These are phyloP conservation scores for Glutinoglossum americanum DNA, from an alignment of 495 filamentous ascomycete species.

Conservation along the genomic window DNA sequence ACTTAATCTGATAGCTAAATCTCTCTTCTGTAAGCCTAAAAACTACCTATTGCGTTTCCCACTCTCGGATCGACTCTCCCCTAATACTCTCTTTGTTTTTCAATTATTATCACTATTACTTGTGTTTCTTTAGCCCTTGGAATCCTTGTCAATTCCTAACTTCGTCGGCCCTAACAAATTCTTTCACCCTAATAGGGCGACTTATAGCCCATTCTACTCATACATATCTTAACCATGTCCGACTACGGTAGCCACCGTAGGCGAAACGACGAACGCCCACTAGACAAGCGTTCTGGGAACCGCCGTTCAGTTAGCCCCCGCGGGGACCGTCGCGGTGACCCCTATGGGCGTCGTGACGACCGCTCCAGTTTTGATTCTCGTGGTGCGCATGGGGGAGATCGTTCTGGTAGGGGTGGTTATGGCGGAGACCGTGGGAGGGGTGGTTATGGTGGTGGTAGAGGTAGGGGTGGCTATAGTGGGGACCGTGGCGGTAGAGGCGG, in stretches of 20 bases:
- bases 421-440: neutral
- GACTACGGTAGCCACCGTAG: neutral
- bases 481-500: neutral
- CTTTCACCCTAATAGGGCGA: neutral
- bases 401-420: neutral
- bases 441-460: neutral
- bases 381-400: neutral
- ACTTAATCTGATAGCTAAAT: too few species aligned
- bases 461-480: neutral
- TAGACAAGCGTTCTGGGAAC: neutral
- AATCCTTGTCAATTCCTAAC: too few species aligned
- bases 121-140: too few species aligned
- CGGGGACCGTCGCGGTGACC: neutral
- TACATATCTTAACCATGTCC: neutral
- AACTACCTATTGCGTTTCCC: too few species aligned
- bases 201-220: neutral
- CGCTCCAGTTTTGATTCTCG: neutral
- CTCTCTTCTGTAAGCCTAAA: too few species aligned
- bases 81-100: too few species aligned
- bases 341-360: neutral
- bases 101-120: too few species aligned
- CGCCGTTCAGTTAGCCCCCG: neutral
- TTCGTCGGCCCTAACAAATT: too few species aligned
- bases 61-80: too few species aligned
- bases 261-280: neutral